Evolutionary conservation across 1,284 basidiomycete genomes (phyloP).

Genomic region (Dichomitus squalens): DNA sequence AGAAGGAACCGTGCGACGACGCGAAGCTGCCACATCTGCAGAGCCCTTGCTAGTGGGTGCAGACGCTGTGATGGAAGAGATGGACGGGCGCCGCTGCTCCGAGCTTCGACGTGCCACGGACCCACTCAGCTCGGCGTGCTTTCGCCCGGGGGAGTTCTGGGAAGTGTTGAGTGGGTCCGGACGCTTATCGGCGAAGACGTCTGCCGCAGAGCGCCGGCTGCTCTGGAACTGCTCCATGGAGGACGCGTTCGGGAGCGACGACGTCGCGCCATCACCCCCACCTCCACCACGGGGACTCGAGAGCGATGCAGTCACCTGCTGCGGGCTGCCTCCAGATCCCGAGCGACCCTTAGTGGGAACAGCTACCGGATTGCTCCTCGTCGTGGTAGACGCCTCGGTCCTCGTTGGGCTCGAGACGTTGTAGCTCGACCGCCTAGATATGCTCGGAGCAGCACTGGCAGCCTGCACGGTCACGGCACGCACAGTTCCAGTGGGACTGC

Average conservation of each 20-base stretch:
- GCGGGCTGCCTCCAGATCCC: conserved; percentile 51
- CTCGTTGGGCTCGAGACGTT: conserved; percentile 33
- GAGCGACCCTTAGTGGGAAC: conserved; percentile 42
- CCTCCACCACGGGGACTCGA: conserved; percentile 42
- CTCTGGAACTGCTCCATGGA: conserved; percentile 43
- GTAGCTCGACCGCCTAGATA: conserved; percentile 53
- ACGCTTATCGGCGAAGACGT: conserved; percentile 50
- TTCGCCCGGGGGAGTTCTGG: conserved; percentile 59
- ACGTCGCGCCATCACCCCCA: conserved; percentile 36
- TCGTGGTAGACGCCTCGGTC: conserved; percentile 22
- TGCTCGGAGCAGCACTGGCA: conserved; percentile 35
- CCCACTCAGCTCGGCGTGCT: conserved; percentile 54
- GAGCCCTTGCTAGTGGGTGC: conserved; percentile 29
- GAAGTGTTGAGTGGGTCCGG: conserved; percentile 36
- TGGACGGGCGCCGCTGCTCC: conserved; percentile 45
- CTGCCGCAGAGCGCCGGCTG: conserved; percentile 49
- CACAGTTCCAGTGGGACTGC: conserved; percentile 33
- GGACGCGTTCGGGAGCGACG: conserved; percentile 40
- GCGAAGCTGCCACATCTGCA: conserved; percentile 29
- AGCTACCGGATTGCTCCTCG: conserved; percentile 36
- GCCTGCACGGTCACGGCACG: conserved; percentile 29
- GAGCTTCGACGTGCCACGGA: conserved; percentile 46
- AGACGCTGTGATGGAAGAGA: conserved; percentile 45
- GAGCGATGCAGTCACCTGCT: conserved; percentile 41
- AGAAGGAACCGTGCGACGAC: conserved; percentile 32